A percentile compares a stretch with the other conserved stretches of the same genome.
Conservation (phyloP, 345 rosid species). For the Jatropha curcas region DNA sequence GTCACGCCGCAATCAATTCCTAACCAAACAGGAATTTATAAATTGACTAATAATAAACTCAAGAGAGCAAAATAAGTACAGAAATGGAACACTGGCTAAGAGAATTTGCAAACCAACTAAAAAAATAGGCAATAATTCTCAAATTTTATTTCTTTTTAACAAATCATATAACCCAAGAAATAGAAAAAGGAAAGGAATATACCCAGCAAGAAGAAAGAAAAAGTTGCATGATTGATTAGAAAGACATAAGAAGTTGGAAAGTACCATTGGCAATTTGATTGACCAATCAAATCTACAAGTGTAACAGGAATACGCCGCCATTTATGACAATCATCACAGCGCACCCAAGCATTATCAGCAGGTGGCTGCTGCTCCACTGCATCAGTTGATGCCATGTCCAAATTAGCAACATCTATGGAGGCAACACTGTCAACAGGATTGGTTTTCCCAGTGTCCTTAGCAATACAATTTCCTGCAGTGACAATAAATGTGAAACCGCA, state of each 20-base stretch:
- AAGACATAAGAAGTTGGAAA: constrained; percentile 5
- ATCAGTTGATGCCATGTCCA: constrained; percentile 36
- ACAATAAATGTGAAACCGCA: constrained; percentile 12
- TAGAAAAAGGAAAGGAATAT: not conserved
- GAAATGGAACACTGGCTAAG: not conserved
- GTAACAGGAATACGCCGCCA: constrained; percentile 90
- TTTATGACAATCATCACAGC: constrained; percentile 88
- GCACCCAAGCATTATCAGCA: constrained; percentile 82
- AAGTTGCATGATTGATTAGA: constrained; percentile 19
- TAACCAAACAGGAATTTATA: not conserved
- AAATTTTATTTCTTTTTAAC: not conserved
- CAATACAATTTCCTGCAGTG: constrained; percentile 37
- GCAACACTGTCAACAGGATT: constrained; percentile 29
- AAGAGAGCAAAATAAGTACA: not conserved
- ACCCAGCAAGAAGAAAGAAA: constrained; percentile 1
- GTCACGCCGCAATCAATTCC: not conserved
- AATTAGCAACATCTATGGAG: constrained; percentile 36
- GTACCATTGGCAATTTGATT: constrained; percentile 75
- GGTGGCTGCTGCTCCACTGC: constrained; percentile 42
- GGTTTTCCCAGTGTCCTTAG: constrained; percentile 31
- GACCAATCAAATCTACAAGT: constrained; percentile 66
- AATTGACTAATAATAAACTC: not conserved
- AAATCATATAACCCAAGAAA: not conserved
- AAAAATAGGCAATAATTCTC: not conserved
- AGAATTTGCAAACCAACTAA: not conserved